Base-by-base conservation (phyloP, 2,329 filamentous ascomycete genomes). In the Acrodontium crateriforme region DNA sequence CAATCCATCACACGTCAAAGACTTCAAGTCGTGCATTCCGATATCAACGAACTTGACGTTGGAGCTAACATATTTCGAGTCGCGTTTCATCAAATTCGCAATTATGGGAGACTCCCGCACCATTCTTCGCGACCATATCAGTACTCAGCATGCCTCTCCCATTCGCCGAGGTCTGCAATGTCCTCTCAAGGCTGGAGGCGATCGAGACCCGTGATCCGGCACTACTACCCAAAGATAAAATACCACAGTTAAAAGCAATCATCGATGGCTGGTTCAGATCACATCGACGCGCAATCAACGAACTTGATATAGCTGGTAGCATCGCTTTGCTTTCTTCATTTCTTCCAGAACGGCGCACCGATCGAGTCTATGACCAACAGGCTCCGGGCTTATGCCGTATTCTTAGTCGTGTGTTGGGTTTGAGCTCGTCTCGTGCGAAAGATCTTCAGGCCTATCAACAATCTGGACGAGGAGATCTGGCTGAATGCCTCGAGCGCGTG, bases 321-420 rank as follows among this genome's bases (percentile, higher is more conserved):
- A 58, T 69, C 1, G 76, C 79, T 2, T 56, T 93, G 2, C 59
- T 92, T 0, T 85, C 79, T 1, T 74, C 76, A 3, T 54, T 94
- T 1, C 66, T 91, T 0, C 82, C 84, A 0, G 75, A 84, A 37
- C 74, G 67, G 38, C 66, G 83, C 29, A 74, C 72, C 3, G 83
- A 92, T 46, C 69, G 82, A 16, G 78, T 87, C 2, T 92, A 85
- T 48, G 67, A 64, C 19, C 61, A 92, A 1, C 71, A 80, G 44
- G 59, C 69, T 16, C 47, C 56, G 6, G 63, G 59, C 0, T 60
- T 93, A 0, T 69, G 74, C 31, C 70, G 65, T 28, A 67, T 81
- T n/a, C 63, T 93, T 10, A 69, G 65, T 3, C 68, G 74, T 17
- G 69, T 71, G 12, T 60, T 87, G n/a, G 53, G 65, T 4, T 62